phyloP scores from a whole-genome alignment of 495 filamentous ascomycete genomes.

The Aspergillus taichungensis region DNA sequence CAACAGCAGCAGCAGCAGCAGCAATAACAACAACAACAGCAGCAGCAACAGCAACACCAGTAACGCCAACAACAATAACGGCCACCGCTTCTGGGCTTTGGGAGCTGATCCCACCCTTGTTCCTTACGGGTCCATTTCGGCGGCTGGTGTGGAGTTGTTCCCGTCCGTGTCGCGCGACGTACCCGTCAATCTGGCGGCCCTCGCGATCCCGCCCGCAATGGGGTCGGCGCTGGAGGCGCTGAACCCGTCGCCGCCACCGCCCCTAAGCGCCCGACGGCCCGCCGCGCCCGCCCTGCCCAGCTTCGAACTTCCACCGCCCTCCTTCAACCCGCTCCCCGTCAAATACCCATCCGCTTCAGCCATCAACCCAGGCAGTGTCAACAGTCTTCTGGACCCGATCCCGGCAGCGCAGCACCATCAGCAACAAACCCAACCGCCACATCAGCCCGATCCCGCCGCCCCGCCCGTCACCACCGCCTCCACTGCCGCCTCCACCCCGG shows the following conservation, averaged over 20 bases:
- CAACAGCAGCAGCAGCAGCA: constrained; percentile 1
- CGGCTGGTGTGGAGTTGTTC: constrained; percentile 29
- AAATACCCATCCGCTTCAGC: constrained; percentile 41
- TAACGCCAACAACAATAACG: no score
- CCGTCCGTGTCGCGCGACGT: constrained; percentile 16
- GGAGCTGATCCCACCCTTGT: constrained; percentile 18
- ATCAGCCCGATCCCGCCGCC: constrained; percentile 24
- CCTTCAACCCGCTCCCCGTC: constrained; percentile 18
- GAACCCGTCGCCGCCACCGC: constrained; percentile 27
- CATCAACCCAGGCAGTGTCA: constrained; percentile 44
- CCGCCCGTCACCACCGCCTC: constrained; percentile 49
- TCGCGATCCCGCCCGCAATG: constrained; percentile 39
- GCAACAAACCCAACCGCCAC: background rate
- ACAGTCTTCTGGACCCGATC: constrained; percentile 55
- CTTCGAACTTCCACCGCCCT: constrained; percentile 54
- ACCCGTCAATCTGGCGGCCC: constrained; percentile 34
- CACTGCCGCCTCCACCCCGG: constrained; percentile 32
- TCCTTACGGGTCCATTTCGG: constrained; percentile 18
- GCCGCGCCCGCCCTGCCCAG: constrained; percentile 51
- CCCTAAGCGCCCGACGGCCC: constrained; percentile 50
- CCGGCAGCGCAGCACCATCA: constrained; percentile 54
- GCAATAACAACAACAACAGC: no score
- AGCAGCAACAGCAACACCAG: no score
- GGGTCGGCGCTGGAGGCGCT: constrained; percentile 36
- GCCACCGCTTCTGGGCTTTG: constrained; percentile 32